Evolutionary conservation across 345 rosid genomes (phyloP), one percentile per base, ranked within the genome.

Genomic region (Raphanus sativus): DNA sequence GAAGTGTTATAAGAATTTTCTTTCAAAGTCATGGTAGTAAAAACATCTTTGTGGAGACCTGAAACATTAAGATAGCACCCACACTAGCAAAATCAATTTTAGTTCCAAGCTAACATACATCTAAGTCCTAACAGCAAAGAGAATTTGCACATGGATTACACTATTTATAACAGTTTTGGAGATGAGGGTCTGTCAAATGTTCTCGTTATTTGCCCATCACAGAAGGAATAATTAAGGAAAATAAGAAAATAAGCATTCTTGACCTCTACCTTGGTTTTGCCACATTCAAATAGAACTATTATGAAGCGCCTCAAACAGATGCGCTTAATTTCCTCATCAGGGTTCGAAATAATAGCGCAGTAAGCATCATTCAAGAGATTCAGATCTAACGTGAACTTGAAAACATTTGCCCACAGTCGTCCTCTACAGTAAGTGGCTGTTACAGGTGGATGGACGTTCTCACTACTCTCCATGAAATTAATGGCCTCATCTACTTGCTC

Each of bases 401-500:
- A 95, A 65, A 95, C 83, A 76, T 95, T 92, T 21, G 97, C 97
- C 99, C 99, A 95, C 63, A 95, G 88, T 32, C 96, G 83, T 78
- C 99, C 99, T 80, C 84, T 89, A 71, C 86, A 80, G 64, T 81
- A 48, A 45, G 83, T 76, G 63, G 87, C 84, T 70, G 89, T 82
- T 85, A 89, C 93, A 73, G 85, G 85, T 76, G 75, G 77, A 72
- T 56, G 77, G 54, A 25, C 11, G 40, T 74, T 55, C 77, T 81
- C 85, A 52, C 32, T 28, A 26, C 52, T 73, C 63, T 78, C 83
- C 78, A 79, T 65, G 78, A 62, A 79, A 67, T 66, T 68, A 66
- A 84, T 81, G 84, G 91, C 93, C 80, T 93, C 97, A 68, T 95
- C 98, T 73, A 95, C 98, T 86, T 92, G 97, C 89, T 95, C 99